A percentile compares a stretch with the other conserved stretches of the same genome.
Evolutionary conservation across 1,139 yeast species (phyloP).

Genomic region (Sugiyamaella grinbergsii): DNA sequence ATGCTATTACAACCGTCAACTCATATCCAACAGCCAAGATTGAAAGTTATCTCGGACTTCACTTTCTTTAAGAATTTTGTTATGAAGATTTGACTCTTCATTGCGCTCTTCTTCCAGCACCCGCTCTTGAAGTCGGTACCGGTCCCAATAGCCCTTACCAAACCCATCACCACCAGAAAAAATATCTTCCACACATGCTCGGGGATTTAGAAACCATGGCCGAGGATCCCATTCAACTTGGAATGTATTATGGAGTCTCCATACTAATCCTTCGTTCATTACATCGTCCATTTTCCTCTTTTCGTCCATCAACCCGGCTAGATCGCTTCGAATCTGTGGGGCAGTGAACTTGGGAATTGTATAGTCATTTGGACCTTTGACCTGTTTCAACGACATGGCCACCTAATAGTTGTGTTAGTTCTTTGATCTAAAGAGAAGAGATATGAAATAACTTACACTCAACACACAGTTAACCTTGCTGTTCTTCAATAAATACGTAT

Average conservation of each 20-base stretch:
- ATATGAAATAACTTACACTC: conserved; percentile 48
- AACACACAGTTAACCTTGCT: conserved; percentile 82
- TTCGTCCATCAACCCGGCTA: conserved; percentile 41
- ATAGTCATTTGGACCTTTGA: conserved; percentile 48
- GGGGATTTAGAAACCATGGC: conserved; percentile 72
- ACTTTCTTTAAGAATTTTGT: conserved; percentile 26
- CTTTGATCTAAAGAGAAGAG: too few relatives aligned
- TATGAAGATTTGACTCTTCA: conserved; percentile 5
- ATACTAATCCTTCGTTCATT: conserved; percentile 19
- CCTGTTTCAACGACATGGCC: conserved; percentile 44
- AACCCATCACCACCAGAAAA: conserved; percentile 72
- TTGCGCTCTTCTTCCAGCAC: neutral
- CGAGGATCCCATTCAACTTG: conserved; percentile 79
- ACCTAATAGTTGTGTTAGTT: conserved; percentile 8
- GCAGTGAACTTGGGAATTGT: conserved; percentile 38
- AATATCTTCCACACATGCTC: conserved; percentile 73
- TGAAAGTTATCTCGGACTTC: conserved; percentile 31
- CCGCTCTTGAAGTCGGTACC: conserved; percentile 9
- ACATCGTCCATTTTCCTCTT: conserved; percentile 24
- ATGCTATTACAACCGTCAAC: too few relatives aligned
- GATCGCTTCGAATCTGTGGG: conserved; percentile 41
- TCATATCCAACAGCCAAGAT: conserved; percentile 29
- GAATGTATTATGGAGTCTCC: conserved; percentile 55
- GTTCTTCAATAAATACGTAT: conserved; percentile 70
- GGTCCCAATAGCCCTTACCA: conserved; percentile 24